Base-by-base conservation (phyloP, 768 basidiomycete genomes). In the Leccinum rimulosum region DNA sequence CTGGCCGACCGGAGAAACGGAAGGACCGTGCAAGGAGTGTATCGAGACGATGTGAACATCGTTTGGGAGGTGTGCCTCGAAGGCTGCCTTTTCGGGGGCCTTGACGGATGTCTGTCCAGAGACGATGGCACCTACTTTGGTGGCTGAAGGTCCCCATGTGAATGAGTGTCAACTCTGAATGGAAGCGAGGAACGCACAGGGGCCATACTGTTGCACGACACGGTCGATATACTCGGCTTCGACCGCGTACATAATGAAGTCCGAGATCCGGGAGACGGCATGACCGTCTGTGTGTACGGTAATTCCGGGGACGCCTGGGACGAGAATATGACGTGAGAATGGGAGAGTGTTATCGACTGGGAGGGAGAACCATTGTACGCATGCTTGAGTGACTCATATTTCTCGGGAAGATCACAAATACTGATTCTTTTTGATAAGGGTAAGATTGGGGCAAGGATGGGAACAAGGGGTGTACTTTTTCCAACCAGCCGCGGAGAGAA, bases 51-150 rank as follows among this genome's bases (percentile, higher is more conserved):
- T 95, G 66, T 88, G 82, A 12, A 91, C 87, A 67, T 99, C 97
- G 2, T 74, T 64, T 0, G 97, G 97, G 2, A 98, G 85, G 66
- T 91, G 79, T 35, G 84, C 82, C 64, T 99, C 97, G 67, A 97
- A 98, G 0, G 97, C 95, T 2, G 73, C 82, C 62, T 82, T 86
- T 71, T 99, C 97, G 0, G 97, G 97, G 0, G 94, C 91, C 71
- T 99, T 99, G 48, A 98, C 95, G 1, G 93, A 95, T 0, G 96
- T 99, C 72, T 99, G 96, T 1, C 96, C 97, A 1, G 93, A 85
- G 28, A 99, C 95, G 48, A 96, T 84, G 2, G 97, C 93, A 17
- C 91, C 83, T 25, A 95, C 73, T 75, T 97, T 98, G 1, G 96
- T 98, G 12, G 95, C 95, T 94, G 61, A 4, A 49, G 43, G 14